Evolutionary conservation across 768 basidiomycete species (phyloP).

Genomic region (Hericium erinaceus): DNA sequence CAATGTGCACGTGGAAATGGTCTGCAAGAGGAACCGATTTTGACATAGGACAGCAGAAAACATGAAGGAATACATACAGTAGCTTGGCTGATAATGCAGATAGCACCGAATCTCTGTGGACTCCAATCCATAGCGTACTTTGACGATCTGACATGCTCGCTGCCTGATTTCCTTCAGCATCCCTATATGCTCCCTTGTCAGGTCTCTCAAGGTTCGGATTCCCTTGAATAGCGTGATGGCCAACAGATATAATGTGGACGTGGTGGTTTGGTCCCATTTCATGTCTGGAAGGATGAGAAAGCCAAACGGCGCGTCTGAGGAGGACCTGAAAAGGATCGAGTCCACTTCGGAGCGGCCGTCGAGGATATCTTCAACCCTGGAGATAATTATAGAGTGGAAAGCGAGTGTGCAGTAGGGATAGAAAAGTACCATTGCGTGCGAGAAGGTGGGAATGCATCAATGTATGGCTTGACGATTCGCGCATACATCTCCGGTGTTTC

Average conservation of each 20-base stretch:
- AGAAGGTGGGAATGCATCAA: conserved; percentile 59
- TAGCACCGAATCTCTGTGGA: conserved; percentile 64
- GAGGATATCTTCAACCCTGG: conserved; percentile 82
- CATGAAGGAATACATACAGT: conserved; percentile 48
- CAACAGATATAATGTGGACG: conserved; percentile 78
- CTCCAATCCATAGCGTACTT: conserved; percentile 57
- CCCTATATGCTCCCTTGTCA: conserved; percentile 51
- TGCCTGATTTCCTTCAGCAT: conserved; percentile 59
- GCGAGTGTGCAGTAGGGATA: not conserved
- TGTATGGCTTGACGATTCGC: conserved; percentile 67
- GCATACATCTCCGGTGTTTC: conserved; percentile 80
- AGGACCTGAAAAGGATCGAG: conserved; percentile 55
- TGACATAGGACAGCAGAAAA: not conserved
- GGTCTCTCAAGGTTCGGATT: conserved; percentile 70
- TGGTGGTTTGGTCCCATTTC: conserved; percentile 85
- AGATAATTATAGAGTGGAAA: not conserved
- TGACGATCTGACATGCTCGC: conserved; percentile 42
- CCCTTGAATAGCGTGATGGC: conserved; percentile 56
- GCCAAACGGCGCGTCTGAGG: conserved; percentile 32
- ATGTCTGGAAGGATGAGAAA: conserved; percentile 89
- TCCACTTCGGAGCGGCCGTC: conserved; percentile 66
- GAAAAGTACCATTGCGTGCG: conserved; percentile 71
- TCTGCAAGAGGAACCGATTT: conserved; percentile 37
- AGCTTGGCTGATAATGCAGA: conserved; percentile 93
- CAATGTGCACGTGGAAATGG: conserved; percentile 91